Percentiles rank a stretch among this genome's conserved stretches.
phyloP scores from a whole-genome alignment of 331 rosid species.

The Rosa hybrid region DNA sequence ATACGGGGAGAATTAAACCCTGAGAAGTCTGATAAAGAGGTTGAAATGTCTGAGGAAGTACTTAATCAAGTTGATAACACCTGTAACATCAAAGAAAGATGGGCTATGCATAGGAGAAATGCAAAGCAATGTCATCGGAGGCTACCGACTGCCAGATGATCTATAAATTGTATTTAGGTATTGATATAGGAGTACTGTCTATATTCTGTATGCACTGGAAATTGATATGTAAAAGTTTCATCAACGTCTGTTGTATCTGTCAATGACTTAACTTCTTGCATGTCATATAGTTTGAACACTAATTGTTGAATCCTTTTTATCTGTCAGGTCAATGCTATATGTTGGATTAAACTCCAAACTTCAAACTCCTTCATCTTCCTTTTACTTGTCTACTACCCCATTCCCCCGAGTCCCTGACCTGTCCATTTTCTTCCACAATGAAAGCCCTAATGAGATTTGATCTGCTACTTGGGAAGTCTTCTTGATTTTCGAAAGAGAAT shows the following conservation, averaged over 20 bases:
- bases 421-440: neutral
- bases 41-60: constrained; percentile 32
- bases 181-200: neutral
- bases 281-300: neutral
- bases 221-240: neutral
- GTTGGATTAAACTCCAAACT: too few relatives aligned
- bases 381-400: neutral
- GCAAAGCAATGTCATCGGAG: constrained; percentile 57
- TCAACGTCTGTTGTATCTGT: neutral
- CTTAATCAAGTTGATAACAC: constrained; percentile 32
- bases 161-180: constrained; percentile 3
- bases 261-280: neutral
- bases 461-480: neutral
- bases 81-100: constrained; percentile 74
- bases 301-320: neutral
- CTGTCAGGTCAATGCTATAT: neutral
- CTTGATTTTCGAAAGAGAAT: neutral
- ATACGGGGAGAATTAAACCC: constrained; percentile 55
- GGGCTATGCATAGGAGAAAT: constrained; percentile 66
- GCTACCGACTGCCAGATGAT: constrained; percentile 41
- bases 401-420: neutral
- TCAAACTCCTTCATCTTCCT: neutral
- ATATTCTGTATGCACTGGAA: neutral
- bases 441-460: neutral
- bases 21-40: constrained; percentile 35